These are phyloP conservation scores for Elaphomyces granulatus DNA, from an alignment of 495 filamentous ascomycete genomes.

Conservation along the genomic window DNA sequence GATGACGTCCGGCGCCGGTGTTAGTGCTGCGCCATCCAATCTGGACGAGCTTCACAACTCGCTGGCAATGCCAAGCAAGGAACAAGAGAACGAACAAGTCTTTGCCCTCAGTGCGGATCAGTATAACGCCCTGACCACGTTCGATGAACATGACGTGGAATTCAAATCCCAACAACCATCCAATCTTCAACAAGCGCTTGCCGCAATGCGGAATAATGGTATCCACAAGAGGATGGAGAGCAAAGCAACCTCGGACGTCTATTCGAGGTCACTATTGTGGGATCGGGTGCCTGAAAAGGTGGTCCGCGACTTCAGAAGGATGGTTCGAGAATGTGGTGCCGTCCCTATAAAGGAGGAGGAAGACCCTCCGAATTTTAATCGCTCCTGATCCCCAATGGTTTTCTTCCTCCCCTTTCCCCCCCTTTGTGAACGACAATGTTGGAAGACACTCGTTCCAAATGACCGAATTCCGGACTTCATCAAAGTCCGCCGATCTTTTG, in stretches of 20 bases:
- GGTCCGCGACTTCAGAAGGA: constrained; percentile 79
- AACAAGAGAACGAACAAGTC: constrained; percentile 79
- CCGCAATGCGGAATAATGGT: constrained; percentile 62
- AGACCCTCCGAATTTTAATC: constrained; percentile 2
- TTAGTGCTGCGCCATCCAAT: constrained; percentile 44
- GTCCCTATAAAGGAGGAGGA: constrained; percentile 25
- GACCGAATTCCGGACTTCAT: too few relatives aligned
- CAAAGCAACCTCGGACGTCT: constrained; percentile 48
- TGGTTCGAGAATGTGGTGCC: constrained; percentile 49
- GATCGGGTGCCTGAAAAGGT: constrained; percentile 85
- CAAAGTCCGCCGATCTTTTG: too few relatives aligned
- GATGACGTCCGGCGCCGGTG: constrained; percentile 37
- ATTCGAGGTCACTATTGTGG: constrained; percentile 87
- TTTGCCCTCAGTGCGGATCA: constrained; percentile 76
- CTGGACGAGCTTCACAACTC: constrained; percentile 62
- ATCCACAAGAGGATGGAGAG: constrained; percentile 18
- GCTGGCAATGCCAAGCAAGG: constrained; percentile 59
- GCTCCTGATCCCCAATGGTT: constrained; percentile 1
- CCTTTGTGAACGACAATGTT: neutral
- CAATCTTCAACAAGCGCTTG: constrained; percentile 72
- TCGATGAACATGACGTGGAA: constrained; percentile 28
- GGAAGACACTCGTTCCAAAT: too few relatives aligned
- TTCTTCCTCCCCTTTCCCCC: neutral
- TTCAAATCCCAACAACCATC: constrained; percentile 29
- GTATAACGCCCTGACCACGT: constrained; percentile 71